Evolutionary conservation across 2,329 filamentous ascomycete genomes (phyloP).

Genomic region (Emmonsia crescens): DNA sequence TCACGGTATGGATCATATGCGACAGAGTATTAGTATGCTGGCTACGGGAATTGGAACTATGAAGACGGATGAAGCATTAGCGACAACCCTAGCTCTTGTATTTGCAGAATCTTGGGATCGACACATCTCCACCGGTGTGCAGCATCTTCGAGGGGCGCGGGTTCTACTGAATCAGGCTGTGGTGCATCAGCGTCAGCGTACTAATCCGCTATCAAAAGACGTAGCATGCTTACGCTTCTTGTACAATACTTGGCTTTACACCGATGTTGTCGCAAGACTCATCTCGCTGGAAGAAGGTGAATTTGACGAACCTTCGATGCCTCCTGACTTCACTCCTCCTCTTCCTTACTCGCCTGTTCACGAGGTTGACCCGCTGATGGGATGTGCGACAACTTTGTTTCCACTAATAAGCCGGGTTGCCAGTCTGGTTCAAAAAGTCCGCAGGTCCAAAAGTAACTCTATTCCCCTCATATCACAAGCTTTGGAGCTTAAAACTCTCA

Average conservation of each 20-base stretch:
- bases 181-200: constrained; percentile 25
- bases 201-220: background rate
- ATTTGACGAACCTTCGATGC: constrained; percentile 34
- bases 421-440: constrained; percentile 53
- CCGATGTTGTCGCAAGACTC: constrained; percentile 60
- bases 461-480: constrained; percentile 52
- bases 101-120: constrained; percentile 64
- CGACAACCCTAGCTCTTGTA: constrained; percentile 57
- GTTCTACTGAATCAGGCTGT: constrained; percentile 52
- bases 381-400: constrained; percentile 56
- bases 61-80: constrained; percentile 53
- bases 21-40: constrained; percentile 50
- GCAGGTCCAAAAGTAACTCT: constrained; percentile 44
- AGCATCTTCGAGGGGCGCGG: constrained; percentile 58
- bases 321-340: constrained; percentile 17
- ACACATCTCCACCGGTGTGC: constrained; percentile 56
- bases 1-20: constrained; percentile 59
- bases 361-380: constrained; percentile 60
- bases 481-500: constrained; percentile 48
- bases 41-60: constrained; percentile 52
- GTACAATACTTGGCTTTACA: constrained; percentile 62
- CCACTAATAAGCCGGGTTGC: constrained; percentile 57
- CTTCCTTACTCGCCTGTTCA: constrained; percentile 37
- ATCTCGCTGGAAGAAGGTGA: constrained; percentile 52
- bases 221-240: constrained; percentile 47